Percentiles rank a stretch among this genome's conserved stretches.
Conservation (phyloP, 768 basidiomycete genomes). For the Asterophora lycoperdoides region DNA sequence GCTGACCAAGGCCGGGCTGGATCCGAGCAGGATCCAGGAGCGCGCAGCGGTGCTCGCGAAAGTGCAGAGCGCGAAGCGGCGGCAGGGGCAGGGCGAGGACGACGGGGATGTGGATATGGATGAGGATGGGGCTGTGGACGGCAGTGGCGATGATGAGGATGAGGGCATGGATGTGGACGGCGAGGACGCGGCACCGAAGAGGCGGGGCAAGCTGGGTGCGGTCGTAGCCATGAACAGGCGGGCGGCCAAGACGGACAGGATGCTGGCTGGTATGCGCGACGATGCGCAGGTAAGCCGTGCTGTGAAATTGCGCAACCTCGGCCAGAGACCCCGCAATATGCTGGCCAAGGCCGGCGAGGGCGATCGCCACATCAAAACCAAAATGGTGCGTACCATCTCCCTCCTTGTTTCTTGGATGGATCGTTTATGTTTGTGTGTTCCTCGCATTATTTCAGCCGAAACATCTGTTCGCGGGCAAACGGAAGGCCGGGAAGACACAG, state of each 20-base stretch:
- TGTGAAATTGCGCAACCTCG: slow-evolving; percentile 76
- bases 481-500: slow-evolving; percentile 79
- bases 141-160: slow-evolving; percentile 36
- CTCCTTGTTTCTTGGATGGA: slow-evolving; percentile 4
- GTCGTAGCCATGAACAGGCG: slow-evolving; percentile 47
- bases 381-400: slow-evolving; percentile 58
- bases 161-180: slow-evolving; percentile 47
- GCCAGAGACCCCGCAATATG: slow-evolving; percentile 83
- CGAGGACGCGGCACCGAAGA: slow-evolving; percentile 47
- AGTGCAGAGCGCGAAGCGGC: slow-evolving; percentile 64
- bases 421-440: slow-evolving; percentile 7
- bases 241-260: slow-evolving; percentile 67
- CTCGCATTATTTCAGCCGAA: slow-evolving; percentile 67
- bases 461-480: slow-evolving; percentile 82
- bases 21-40: slow-evolving; percentile 83
- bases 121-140: slow-evolving; percentile 40
- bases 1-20: slow-evolving; percentile 84
- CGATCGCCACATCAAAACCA: slow-evolving; percentile 74
- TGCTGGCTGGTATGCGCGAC: slow-evolving; percentile 76
- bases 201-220: slow-evolving; percentile 57
- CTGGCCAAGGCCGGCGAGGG: slow-evolving; percentile 88
- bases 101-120: slow-evolving; percentile 63
- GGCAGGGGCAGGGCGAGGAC: too few relatives aligned
- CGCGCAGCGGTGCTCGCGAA: slow-evolving; percentile 85
- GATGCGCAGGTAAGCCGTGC: slow-evolving; percentile 76